Evolutionary conservation across 140 eudicot species (phyloP).

Genomic region (Stevia rebaudiana): DNA sequence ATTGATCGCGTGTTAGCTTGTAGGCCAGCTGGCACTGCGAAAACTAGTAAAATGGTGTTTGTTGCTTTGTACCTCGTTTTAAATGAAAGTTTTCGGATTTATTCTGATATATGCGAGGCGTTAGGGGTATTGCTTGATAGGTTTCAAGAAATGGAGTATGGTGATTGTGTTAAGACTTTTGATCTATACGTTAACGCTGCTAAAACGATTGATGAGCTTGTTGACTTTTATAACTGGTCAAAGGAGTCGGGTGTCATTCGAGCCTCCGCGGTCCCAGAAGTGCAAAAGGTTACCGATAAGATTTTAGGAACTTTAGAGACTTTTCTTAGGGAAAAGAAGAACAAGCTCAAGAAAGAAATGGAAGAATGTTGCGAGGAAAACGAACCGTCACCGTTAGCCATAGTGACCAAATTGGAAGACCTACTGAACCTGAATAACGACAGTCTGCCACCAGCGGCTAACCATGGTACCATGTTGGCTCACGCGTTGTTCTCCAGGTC

Average conservation of each 20-base stretch:
- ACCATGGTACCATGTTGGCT: slow-evolving; percentile 47
- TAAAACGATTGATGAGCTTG: slow-evolving; percentile 58
- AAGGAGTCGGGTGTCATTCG: slow-evolving; percentile 63
- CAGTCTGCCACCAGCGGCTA: slow-evolving; percentile 33
- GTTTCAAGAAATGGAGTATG: slow-evolving; percentile 62
- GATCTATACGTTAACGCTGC: slow-evolving; percentile 52
- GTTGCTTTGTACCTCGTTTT: slow-evolving; percentile 53
- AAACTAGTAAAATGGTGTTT: slow-evolving; percentile 54
- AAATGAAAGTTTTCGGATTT: slow-evolving; percentile 58
- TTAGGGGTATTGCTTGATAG: slow-evolving; percentile 54
- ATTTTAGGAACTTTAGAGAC: slow-evolving; percentile 56
- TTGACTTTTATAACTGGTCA: slow-evolving; percentile 58
- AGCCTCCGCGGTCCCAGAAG: slow-evolving; percentile 57
- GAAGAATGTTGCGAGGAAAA: slow-evolving; percentile 33
- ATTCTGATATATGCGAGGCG: slow-evolving; percentile 62
- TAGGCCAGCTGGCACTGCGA: slow-evolving; percentile 59
- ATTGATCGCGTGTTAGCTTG: slow-evolving; percentile 52
- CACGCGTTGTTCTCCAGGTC: slow-evolving; percentile 54
- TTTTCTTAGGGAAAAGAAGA: slow-evolving; percentile 57
- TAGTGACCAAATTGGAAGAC: slow-evolving; percentile 40
- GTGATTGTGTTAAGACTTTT: slow-evolving; percentile 53
- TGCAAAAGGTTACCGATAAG: slow-evolving; percentile 52
- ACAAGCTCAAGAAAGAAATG: slow-evolving; percentile 35
- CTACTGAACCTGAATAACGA: slow-evolving; percentile 51
- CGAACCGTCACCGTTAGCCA: slow-evolving; percentile 34